A percentile compares a stretch with the other conserved stretches of the same genome.
Conservation (phyloP, 2,329 filamentous ascomycete species). For the Coccinonectria pachysandricola region DNA sequence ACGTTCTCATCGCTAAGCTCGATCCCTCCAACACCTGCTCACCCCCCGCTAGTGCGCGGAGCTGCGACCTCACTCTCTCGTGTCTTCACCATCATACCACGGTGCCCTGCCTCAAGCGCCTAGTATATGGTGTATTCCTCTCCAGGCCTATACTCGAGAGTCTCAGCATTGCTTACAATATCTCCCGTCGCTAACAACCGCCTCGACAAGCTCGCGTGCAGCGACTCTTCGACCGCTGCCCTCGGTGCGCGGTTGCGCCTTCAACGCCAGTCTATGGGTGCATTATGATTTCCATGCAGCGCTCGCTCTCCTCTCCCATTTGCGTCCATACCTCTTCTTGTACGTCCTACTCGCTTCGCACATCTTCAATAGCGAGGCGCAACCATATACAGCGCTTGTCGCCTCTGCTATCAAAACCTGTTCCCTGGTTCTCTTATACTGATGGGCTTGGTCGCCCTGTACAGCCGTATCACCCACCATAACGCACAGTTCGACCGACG, state of each 20-base stretch:
- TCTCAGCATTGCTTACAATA: too few relatives aligned
- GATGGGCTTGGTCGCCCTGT: slow-evolving; percentile 15
- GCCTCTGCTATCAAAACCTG: slow-evolving; percentile 1
- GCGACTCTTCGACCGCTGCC: slow-evolving; percentile 19
- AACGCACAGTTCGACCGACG: slow-evolving; percentile 35
- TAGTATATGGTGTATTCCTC: too few relatives aligned
- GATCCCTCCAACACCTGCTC: too few relatives aligned
- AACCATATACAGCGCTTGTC: too few relatives aligned
- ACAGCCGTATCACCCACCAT: slow-evolving; percentile 24
- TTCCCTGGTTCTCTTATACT: slow-evolving; percentile 13
- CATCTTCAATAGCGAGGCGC: too few relatives aligned
- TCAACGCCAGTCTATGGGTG: slow-evolving; percentile 30
- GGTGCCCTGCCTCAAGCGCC: too few relatives aligned
- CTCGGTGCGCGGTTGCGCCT: slow-evolving; percentile 24
- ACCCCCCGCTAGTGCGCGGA: too few relatives aligned
- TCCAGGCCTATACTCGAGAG: too few relatives aligned
- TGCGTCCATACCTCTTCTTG: slow-evolving; percentile 46
- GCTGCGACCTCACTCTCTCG: too few relatives aligned
- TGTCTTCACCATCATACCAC: too few relatives aligned
- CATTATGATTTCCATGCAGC: slow-evolving; percentile 53
- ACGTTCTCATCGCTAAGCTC: too few relatives aligned
- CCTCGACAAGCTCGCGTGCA: slow-evolving; percentile 13
- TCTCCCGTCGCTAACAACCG: too few relatives aligned
- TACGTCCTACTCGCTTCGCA: slow-evolving; percentile 34
- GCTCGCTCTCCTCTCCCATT: slow-evolving; percentile 52